phyloP scores from a whole-genome alignment of 2,329 filamentous ascomycete species.

The Mycosphaerella sp. region DNA sequence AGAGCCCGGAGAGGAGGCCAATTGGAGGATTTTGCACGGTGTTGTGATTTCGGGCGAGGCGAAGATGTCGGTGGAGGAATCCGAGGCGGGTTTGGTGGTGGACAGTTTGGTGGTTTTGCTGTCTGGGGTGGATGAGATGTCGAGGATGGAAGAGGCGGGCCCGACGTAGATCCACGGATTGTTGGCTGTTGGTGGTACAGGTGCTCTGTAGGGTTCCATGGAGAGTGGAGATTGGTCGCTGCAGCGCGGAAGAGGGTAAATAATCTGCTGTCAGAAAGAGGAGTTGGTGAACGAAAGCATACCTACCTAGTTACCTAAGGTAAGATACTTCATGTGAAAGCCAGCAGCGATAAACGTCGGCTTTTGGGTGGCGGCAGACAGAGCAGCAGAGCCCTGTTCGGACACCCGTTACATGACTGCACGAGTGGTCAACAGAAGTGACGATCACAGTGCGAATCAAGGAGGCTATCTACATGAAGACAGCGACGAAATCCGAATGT shows the following conservation, averaged over 20 bases:
- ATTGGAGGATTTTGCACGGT: constrained; percentile 52
- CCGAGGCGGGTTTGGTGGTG: constrained; percentile 30
- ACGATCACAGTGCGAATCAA: too few species aligned
- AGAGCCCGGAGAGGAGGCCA: constrained; percentile 11
- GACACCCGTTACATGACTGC: too few species aligned
- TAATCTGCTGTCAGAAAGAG: not conserved
- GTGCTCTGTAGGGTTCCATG: constrained; percentile 5
- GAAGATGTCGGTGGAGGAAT: constrained; percentile 7
- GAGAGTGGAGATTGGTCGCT: not conserved
- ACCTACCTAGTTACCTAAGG: too few species aligned
- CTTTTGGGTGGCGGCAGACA: too few species aligned
- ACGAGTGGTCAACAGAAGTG: too few species aligned
- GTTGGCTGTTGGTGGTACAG: not conserved
- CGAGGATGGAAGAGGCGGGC: constrained; percentile 50
- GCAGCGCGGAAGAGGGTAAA: not conserved
- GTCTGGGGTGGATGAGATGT: constrained; percentile 43
- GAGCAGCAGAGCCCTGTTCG: too few species aligned
- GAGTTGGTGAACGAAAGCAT: not conserved
- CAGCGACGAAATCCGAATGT: too few species aligned
- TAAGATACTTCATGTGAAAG: too few species aligned
- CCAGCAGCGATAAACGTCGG: too few species aligned
- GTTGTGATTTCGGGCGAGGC: constrained; percentile 1
- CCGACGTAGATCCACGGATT: constrained; percentile 51
- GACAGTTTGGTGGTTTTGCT: constrained; percentile 34
- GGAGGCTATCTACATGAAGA: too few species aligned